phyloP scores from a whole-genome alignment of 345 rosid genomes.

The Sonneratia alba region DNA sequence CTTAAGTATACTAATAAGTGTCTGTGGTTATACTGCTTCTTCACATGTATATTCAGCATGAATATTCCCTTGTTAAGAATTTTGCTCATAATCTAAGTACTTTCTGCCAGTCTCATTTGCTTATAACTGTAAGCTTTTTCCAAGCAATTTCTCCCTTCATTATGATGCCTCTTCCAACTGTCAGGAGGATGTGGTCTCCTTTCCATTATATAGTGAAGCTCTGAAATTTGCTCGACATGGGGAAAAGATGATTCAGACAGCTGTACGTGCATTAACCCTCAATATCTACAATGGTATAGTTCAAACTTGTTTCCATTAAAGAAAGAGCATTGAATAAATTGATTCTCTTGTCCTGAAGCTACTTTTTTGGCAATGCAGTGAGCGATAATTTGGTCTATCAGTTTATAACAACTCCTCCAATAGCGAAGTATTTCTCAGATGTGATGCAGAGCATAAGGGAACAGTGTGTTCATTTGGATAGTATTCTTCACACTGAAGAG shows the following conservation, averaged over 20 bases:
- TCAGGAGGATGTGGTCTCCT: conserved; percentile 50
- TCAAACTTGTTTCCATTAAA: conserved; percentile 6
- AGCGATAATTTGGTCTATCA: conserved; percentile 47
- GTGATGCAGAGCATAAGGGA: conserved; percentile 39
- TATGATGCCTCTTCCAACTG: not conserved
- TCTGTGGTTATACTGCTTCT: not conserved
- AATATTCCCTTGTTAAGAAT: not conserved
- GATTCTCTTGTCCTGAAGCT: conserved; percentile 7
- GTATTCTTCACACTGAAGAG: conserved; percentile 32
- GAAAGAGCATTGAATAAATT: not conserved
- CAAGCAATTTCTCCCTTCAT: not conserved
- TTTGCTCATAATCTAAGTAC: not conserved
- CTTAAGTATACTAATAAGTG: not conserved
- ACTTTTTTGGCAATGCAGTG: conserved; percentile 37
- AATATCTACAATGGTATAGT: conserved; percentile 44
- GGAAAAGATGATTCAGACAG: conserved; percentile 74
- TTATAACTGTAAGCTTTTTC: not conserved
- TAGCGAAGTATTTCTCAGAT: conserved; percentile 46
- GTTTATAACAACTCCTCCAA: conserved; percentile 48
- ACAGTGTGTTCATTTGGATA: conserved; percentile 39
- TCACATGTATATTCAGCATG: not conserved
- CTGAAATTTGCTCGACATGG: conserved; percentile 56
- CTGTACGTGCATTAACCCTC: conserved; percentile 64
- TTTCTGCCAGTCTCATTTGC: not conserved
- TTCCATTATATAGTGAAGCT: conserved; percentile 51